Conservation (phyloP, 106 monocot species). For the Agapanthus africanus region DNA sequence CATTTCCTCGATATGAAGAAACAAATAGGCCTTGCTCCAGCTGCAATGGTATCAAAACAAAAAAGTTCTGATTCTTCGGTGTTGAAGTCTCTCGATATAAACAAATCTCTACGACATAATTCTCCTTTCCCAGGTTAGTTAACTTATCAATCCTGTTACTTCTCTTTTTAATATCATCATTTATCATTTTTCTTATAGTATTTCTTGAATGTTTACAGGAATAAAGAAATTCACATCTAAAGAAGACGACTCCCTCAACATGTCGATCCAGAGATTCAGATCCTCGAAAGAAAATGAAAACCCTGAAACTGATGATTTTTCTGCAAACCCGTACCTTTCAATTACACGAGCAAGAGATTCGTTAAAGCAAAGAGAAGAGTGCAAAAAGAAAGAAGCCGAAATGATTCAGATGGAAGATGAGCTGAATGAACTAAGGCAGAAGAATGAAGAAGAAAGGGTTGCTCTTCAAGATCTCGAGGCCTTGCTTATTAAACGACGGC, state of each 20-base stretch:
- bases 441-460: conserved; percentile 48
- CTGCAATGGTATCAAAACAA: conserved; percentile 43
- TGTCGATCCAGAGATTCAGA: conserved; percentile 19
- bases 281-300: conserved; percentile 58
- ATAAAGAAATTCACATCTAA: conserved; percentile 23
- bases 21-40: conserved; percentile 63
- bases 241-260: conserved; percentile 18
- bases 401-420: conserved; percentile 45
- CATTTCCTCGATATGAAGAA: conserved; percentile 48
- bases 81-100: conserved; percentile 48
- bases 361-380: conserved; percentile 48
- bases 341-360: conserved; percentile 70
- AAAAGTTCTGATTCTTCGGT: conserved; percentile 29
- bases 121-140: conserved; percentile 39
- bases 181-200: background rate
- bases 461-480: conserved; percentile 60
- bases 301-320: conserved; percentile 18
- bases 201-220: conserved; percentile 8
- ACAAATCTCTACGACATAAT: conserved; percentile 23
- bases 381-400: conserved; percentile 52
- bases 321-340: conserved; percentile 44
- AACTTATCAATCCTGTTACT: no score
- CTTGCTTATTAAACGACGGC: conserved; percentile 37
- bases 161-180: background rate
- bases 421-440: conserved; percentile 37